Evolutionary conservation across 176 grass and related monocot species (phyloP), one percentile per base, ranked within the genome.

Genomic region (Pontederia paniculata): DNA sequence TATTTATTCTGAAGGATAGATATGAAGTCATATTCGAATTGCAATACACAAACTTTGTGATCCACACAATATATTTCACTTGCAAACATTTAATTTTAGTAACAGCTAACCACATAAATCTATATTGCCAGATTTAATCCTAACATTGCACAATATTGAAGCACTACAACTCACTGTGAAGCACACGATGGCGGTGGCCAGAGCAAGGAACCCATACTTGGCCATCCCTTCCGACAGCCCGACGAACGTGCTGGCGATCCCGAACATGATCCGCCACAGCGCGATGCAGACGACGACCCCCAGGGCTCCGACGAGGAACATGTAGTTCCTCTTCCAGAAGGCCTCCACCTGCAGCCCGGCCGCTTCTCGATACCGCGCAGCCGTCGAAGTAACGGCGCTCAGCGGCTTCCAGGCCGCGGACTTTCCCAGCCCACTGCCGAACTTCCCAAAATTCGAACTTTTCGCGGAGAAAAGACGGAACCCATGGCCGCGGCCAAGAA

Each of bases 131-230:
- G 12, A n/a, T 17, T 8, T 41, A 1, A 14, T 10, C 56, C 25
- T 42, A 59, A 42, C 42, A 17, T 43, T 59, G 21, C 5, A 0
- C 42, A 18, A 10, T 9, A 59, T 59, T n/a, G 31, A 59, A 42
- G 10, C n/a, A 8, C 28, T 47, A 56, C 14, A 0, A 88, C 86
- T 98, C 60, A 98, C 93, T 1, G 80, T 69, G 16, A 98, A 91
- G 11, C 83, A 71, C 44, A 98, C 93, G 16, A 98, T 91, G 54
- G 93, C 78, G 45, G 75, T 82, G 53, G 93, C 86, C 9, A 98
- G 83, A 2, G 93, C 86, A 62, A 98, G 93, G 75, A 98, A 98
- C n/a, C 93, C 86, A 54, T 98, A 98, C 80, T 91, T 98, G 25
- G 93, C 86, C 72, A 88, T 84, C 16, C 86, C 93, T 77, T 91